Base-by-base conservation (phyloP, 139 green algal genomes). In the Klebsormidium nitens region DNA sequence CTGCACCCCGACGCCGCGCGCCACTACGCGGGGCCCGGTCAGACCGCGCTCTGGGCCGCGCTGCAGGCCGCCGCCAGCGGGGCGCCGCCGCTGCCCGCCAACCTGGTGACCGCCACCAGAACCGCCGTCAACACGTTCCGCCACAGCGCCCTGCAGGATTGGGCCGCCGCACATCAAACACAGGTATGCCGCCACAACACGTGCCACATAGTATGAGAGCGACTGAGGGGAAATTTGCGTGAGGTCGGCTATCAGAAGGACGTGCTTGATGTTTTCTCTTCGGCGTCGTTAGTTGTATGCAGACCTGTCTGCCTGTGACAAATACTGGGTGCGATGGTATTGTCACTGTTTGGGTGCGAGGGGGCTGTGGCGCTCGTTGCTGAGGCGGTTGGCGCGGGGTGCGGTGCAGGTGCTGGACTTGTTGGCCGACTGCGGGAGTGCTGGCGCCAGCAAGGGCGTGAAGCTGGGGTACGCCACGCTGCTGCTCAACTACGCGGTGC, bases 371-470 rank as follows among this genome's bases (percentile, higher is more conserved):
- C 11, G 42, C 11, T 8, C 42, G 42, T 8, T 50, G 42, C 42
- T 50, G 11, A 14, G 11, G 42, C 42, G 42, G 42, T 8, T 50
- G 42, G 11, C 14, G 42, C 42, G 14, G 42, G 42, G n/a, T 52
- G 14, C 17, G 44, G 17, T 28, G 17, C 66, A 74, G 66, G 49
- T 75, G 6, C 36, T 75, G 2, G 55, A 69, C 37, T 32, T 75
- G 23, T 69, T 69, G 36, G 67, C 67, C 36, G 31, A 26, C n/a
- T 75, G 67, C 38, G 58, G n/a, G 11, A 64, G 38, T 29, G n/a
- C n/a, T n/a, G n/a, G n/a, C n/a, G 31, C 31, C 69, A 77, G 72
- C 42, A 77, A 77, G 59, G 72, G 72, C 19, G 46, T 77, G 3
- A 59, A 60, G 14, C 32, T 77, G 2, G 69, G 59, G 31, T 48